Evolutionary conservation across 257 asterid genomes (phyloP).

Genomic region (Nicotiana otophora): DNA sequence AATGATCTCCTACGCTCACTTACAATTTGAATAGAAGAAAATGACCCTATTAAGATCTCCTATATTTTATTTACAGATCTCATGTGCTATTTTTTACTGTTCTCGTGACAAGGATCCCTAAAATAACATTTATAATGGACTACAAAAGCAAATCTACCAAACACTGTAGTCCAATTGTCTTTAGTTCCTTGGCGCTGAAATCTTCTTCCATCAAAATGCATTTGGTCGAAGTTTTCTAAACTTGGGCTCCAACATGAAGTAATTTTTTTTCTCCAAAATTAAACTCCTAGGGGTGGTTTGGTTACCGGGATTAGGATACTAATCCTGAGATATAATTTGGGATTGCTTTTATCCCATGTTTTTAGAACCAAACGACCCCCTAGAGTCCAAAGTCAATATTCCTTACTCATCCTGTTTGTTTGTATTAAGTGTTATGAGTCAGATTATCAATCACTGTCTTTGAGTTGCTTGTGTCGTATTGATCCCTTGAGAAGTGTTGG

Average conservation of each 20-base stretch:
- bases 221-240: background rate
- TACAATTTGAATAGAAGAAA: no score
- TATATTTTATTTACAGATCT: no score
- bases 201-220: constrained; percentile 4
- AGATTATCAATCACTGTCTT: background rate
- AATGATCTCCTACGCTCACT: no score
- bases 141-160: no score
- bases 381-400: background rate
- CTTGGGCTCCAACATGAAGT: background rate
- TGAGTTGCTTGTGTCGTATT: constrained; percentile 3
- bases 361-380: background rate
- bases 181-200: background rate
- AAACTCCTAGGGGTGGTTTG: no score
- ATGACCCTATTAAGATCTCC: no score
- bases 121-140: no score
- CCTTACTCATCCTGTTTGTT: constrained; percentile 1
- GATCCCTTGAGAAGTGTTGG: background rate
- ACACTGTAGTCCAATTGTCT: background rate
- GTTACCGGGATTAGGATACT: no score
- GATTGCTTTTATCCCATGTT: no score
- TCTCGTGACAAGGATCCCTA: no score
- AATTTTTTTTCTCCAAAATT: background rate
- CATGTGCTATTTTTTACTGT: no score
- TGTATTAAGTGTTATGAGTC: background rate
- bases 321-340: no score